These are phyloP conservation scores for Bretschneidera sinensis DNA, from an alignment of 345 rosid species.

Conservation along the genomic window DNA sequence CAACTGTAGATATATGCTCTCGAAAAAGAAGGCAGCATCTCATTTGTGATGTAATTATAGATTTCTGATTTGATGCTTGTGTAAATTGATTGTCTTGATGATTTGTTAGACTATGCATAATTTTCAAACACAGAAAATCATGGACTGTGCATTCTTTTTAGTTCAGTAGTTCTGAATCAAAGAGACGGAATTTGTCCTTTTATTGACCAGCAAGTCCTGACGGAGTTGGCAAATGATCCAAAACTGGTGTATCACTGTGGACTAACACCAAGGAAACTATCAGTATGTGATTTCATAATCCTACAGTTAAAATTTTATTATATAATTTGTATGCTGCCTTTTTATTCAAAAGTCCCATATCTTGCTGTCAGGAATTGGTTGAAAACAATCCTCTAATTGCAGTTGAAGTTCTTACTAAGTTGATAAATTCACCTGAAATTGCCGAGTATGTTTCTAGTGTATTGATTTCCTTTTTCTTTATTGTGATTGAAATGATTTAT, in stretches of 20 bases:
- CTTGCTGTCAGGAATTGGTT: slow-evolving; percentile 75
- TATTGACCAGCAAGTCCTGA: slow-evolving; percentile 56
- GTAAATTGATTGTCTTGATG: slow-evolving; percentile 5
- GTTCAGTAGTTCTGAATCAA: not conserved
- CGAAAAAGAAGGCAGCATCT: no score
- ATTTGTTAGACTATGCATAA: no score
- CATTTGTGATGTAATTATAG: no score
- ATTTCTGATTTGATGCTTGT: not conserved
- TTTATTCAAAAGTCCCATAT: slow-evolving; percentile 19
- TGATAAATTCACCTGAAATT: slow-evolving; percentile 85
- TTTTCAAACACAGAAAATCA: no score
- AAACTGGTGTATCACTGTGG: slow-evolving; percentile 95
- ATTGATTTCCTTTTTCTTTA: slow-evolving; percentile 9
- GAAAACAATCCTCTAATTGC: slow-evolving; percentile 94
- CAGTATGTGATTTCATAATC: slow-evolving; percentile 52
- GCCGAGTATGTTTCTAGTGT: slow-evolving; percentile 55
- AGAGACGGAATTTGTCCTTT: slow-evolving; percentile 14
- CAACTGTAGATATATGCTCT: no score
- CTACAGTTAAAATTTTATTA: slow-evolving; percentile 5
- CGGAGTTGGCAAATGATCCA: slow-evolving; percentile 73
- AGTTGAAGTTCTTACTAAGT: slow-evolving; percentile 85
- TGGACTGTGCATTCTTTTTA: not conserved
- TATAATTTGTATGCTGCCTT: slow-evolving; percentile 14
- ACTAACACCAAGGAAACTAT: slow-evolving; percentile 82
- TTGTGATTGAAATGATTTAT: not conserved